These are phyloP conservation scores for Penicillium pulvis DNA, from an alignment of 495 filamentous ascomycete species.

Conservation along the genomic window DNA sequence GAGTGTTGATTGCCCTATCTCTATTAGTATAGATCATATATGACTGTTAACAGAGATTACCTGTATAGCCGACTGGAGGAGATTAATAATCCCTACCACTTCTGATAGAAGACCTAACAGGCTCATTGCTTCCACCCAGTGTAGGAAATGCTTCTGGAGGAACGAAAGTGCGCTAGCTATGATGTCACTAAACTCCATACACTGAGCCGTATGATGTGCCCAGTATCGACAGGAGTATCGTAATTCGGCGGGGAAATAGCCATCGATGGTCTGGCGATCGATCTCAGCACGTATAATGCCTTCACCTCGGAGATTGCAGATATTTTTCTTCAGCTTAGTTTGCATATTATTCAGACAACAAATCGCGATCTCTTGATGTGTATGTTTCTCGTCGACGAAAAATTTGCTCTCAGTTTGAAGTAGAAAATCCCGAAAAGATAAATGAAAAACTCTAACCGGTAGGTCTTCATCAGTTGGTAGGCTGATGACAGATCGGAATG, in stretches of 20 bases:
- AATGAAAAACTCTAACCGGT: neutral
- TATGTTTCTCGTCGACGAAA: neutral
- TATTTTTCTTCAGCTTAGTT: constrained; percentile 23
- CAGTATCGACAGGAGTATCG: constrained; percentile 52
- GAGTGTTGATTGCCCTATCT: too few relatives aligned
- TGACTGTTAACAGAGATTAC: neutral
- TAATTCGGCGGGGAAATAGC: constrained; percentile 30
- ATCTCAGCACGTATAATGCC: constrained; percentile 25
- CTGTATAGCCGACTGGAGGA: neutral
- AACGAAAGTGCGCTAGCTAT: neutral
- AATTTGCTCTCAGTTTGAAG: neutral
- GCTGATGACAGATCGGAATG: too few relatives aligned
- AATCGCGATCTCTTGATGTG: neutral
- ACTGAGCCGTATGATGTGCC: neutral
- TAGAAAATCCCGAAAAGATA: neutral
- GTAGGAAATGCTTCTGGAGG: neutral
- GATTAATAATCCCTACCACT: neutral
- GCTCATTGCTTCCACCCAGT: constrained; percentile 25
- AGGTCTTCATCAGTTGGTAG: neutral
- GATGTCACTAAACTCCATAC: neutral
- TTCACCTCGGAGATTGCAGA: constrained; percentile 30
- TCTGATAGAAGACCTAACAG: constrained; percentile 15
- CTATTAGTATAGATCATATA: constrained; percentile 12
- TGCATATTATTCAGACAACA: neutral
- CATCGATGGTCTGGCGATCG: constrained; percentile 17